A percentile compares a stretch with the other conserved stretches of the same genome.
Evolutionary conservation across 495 filamentous ascomycete species (phyloP).

Genomic region (Penicillium taxi): DNA sequence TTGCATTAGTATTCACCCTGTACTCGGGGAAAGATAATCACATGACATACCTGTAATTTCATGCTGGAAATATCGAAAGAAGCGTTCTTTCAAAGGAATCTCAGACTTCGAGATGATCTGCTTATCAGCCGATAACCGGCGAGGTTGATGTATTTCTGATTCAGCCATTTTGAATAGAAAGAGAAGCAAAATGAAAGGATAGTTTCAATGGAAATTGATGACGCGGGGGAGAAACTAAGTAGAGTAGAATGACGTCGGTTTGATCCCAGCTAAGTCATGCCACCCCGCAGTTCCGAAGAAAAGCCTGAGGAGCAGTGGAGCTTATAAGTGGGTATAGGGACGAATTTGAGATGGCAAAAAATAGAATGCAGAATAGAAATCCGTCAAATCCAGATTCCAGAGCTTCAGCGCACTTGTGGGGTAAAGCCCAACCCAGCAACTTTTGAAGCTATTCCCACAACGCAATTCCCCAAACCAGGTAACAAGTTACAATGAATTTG

Average conservation of each 20-base stretch:
- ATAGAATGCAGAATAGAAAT: neutral
- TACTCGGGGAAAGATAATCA: neutral
- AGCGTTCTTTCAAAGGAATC: conserved; percentile 56
- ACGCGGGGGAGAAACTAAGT: conserved; percentile 10
- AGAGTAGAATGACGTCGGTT: conserved; percentile 22
- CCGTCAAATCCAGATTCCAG: too few species aligned
- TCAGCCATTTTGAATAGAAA: conserved; percentile 24
- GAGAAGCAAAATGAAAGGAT: neutral
- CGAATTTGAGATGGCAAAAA: neutral
- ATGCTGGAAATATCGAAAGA: conserved; percentile 72
- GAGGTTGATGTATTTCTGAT: conserved; percentile 20
- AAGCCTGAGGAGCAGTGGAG: neutral
- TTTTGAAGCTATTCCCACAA: too few species aligned
- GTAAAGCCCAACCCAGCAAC: too few species aligned
- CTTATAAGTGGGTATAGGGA: neutral
- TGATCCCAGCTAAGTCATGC: conserved; percentile 15
- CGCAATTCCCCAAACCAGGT: too few species aligned
- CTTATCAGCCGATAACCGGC: conserved; percentile 35
- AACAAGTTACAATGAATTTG: too few species aligned
- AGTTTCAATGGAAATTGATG: conserved; percentile 1
- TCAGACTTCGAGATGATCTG: conserved; percentile 36
- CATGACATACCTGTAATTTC: conserved; percentile 53
- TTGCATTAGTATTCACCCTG: conserved; percentile 8
- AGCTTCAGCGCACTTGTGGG: too few species aligned
- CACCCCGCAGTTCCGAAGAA: conserved; percentile 10